phyloP scores from a whole-genome alignment of 768 basidiomycete species.

The Filobasidium floriforme region DNA sequence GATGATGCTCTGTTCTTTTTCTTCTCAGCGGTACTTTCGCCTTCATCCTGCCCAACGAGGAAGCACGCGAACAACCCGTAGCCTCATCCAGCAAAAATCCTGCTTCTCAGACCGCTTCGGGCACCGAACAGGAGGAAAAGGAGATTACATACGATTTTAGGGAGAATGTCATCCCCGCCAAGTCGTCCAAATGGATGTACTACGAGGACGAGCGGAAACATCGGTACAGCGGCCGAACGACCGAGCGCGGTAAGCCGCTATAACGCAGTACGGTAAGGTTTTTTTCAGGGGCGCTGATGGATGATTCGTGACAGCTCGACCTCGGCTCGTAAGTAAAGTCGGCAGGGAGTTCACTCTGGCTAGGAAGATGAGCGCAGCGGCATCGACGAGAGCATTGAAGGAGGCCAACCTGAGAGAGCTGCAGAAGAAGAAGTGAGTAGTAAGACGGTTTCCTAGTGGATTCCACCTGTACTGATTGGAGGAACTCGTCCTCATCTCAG shows the following conservation, averaged over 20 bases:
- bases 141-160: background rate
- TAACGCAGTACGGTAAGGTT: background rate
- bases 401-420: conserved; percentile 12
- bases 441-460: background rate
- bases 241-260: background rate
- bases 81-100: background rate
- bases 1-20: background rate
- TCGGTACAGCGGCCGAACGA: background rate
- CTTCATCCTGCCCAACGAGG: background rate
- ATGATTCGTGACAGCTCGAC: conserved; percentile 4
- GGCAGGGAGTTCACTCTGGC: conserved; percentile 7
- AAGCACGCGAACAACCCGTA: background rate
- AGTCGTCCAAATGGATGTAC: background rate
- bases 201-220: conserved; percentile 5
- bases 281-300: background rate
- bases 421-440: conserved; percentile 10
- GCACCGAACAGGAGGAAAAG: background rate
- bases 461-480: background rate
- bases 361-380: conserved; percentile 7
- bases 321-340: conserved; percentile 10
- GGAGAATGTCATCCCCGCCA: background rate
- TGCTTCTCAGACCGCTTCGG: background rate
- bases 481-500: background rate
- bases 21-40: conserved; percentile 3
- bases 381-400: conserved; percentile 7